Evolutionary conservation across 148 eudicot genomes (phyloP).

Genomic region (Oxyria digyna): DNA sequence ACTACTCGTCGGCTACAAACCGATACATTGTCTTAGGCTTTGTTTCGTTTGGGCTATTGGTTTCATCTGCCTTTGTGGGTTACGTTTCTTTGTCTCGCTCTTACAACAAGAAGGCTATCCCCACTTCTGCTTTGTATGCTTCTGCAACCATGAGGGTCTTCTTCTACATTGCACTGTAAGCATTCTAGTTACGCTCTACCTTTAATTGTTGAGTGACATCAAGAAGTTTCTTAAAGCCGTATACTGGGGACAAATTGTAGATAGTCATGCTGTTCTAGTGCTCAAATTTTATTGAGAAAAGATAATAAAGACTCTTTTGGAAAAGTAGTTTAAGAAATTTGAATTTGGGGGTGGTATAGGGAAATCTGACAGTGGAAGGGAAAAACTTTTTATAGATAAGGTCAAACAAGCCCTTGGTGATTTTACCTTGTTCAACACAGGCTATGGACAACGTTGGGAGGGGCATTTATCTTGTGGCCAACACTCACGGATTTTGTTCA

Average conservation of each 20-base stretch:
- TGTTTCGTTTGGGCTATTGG: conserved; percentile 31
- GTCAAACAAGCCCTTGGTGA: no score
- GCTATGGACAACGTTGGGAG: conserved; percentile 54
- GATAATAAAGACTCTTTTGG: no score
- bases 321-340: no score
- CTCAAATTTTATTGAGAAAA: no score
- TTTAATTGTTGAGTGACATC: no score
- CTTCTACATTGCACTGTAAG: conserved; percentile 51
- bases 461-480: conserved; percentile 69
- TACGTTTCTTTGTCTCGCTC: conserved; percentile 34
- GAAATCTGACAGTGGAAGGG: no score
- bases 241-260: no score
- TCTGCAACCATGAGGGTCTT: conserved; percentile 40
- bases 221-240: no score
- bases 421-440: conserved; percentile 17
- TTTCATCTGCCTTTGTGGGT: conserved; percentile 27
- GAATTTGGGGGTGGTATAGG: no score
- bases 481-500: conserved; percentile 68
- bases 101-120: conserved; percentile 44
- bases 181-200: not conserved
- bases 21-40: conserved; percentile 46
- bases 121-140: conserved; percentile 32
- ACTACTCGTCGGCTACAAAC: conserved; percentile 34
- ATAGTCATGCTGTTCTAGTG: not conserved
- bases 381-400: no score